Percentiles rank a stretch among this genome's conserved stretches.
These are phyloP conservation scores for Metrosideros polymorpha DNA, from an alignment of 441 rosid species.

Conservation along the genomic window DNA sequence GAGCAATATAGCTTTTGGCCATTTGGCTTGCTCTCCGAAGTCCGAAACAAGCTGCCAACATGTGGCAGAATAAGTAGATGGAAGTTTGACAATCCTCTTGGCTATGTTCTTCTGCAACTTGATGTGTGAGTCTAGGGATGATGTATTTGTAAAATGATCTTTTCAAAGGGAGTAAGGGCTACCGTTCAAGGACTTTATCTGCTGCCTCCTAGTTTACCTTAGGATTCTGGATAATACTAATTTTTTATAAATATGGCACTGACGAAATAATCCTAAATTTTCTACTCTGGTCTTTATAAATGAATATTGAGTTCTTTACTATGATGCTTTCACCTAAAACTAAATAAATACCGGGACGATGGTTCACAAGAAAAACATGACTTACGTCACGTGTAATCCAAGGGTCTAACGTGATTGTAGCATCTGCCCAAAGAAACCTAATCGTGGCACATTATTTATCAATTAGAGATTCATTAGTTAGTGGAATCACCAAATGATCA, in stretches of 20 bases:
- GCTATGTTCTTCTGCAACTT: background rate
- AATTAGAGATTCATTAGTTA: background rate
- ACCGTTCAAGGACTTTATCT: background rate
- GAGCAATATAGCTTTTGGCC: background rate
- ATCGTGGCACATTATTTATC: background rate
- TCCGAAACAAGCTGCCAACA: background rate
- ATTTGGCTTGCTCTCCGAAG: background rate
- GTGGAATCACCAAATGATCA: background rate
- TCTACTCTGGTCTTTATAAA: background rate
- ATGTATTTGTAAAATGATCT: background rate
- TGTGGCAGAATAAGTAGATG: background rate
- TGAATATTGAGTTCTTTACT: background rate
- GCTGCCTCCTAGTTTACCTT: background rate
- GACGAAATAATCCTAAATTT: background rate
- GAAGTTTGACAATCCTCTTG: background rate
- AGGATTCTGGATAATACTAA: background rate
- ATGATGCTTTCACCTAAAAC: background rate
- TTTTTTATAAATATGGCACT: background rate
- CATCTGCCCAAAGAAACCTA: background rate
- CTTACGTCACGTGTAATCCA: background rate
- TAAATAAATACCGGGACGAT: background rate
- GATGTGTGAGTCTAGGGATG: background rate
- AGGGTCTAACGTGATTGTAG: background rate
- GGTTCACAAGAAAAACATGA: background rate
- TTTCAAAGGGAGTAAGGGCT: background rate